Base-by-base conservation (phyloP, 306 rosid species). In the Echinosophora koreensis region DNA sequence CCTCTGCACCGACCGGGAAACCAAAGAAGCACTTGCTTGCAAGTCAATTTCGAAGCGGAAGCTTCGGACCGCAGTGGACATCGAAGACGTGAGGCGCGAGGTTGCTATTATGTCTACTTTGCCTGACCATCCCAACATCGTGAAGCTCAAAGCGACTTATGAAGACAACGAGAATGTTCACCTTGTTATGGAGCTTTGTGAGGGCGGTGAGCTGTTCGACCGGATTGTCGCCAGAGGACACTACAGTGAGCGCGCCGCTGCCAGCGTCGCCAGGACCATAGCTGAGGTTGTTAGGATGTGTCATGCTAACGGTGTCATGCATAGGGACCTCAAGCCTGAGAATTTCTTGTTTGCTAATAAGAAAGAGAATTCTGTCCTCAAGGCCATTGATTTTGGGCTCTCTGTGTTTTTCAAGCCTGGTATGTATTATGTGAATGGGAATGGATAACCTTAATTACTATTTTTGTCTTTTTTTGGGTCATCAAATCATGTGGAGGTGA, bases 1-100 rank as follows among this genome's bases (percentile, higher is more conserved):
- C 46, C 85, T 90, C 8, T 94, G 98, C 73, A 92, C 95, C 12
- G 97, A 94, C 85, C 75, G 91, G 2, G 92, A 87, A 66, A 92
- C 87, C 0, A 88, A 88, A 41, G 89, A 90, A 18, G 84, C 91
- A 2, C 72, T 92, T 1, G 98, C 98, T 2, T 95, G 98, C 83
- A 95, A 95, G 76, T 92, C 97, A 57, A 95, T 95, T 44, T 92
- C 98, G 27, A 95, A 95, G 68, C 37, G 93, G 54, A 90, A 92
- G 95, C 93, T 95, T 2, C 71, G 95, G 2, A 95, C 97, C 0
- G 84, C 95, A 1, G 92, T 86, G 66, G 96, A 90, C 61, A 62
- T 88, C 32, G 93, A 92, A 5, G 92, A 87, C 57, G 92, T 92
- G 59, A 70, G 97, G 81, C 87, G 97, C 8, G 90, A 92, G 86